Evolutionary conservation across 768 basidiomycete genomes (phyloP), one percentile per base, ranked within the genome.

Genomic region (Mycena leptocephala): DNA sequence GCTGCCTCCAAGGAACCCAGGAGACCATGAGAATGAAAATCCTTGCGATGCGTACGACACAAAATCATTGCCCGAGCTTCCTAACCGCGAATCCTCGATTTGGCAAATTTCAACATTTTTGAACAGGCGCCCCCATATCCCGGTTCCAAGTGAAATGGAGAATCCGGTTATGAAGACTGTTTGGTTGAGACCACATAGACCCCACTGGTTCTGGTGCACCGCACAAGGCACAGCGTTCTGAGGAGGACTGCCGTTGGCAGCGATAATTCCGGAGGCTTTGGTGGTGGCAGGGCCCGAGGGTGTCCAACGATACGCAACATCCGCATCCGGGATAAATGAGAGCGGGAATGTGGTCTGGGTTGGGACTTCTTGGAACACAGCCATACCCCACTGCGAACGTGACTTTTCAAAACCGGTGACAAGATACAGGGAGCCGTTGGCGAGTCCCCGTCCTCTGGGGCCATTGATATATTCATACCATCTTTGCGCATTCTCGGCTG

Each of bases 161-260:
- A 71, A 46, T 22, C 70, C 70, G 48, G 48, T 32, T 39, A 71
- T 16, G 61, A 71, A 71, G 10, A 28, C 4, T 7, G 70, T 71
- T 22, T 71, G 70, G 35, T 71, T 61, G 1, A 30, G n/a, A n/a
- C n/a, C n/a, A n/a, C n/a, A n/a, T n/a, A n/a, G n/a, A n/a, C n/a
- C n/a, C n/a, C n/a, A n/a, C n/a, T n/a, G n/a, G n/a, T n/a, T n/a
- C n/a, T n/a, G n/a, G n/a, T n/a, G n/a, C n/a, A n/a, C n/a, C n/a
- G n/a, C n/a, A n/a, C n/a, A n/a, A n/a, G n/a, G n/a, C n/a, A n/a
- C n/a, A n/a, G n/a, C n/a, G n/a, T n/a, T n/a, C n/a, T n/a, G n/a
- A n/a, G n/a, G 26, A 33, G 58, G 43, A 9, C 16, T 20, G 43
- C 16, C 43, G 9, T 18, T 8, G 16, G 16, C 16, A 18, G 43